These are phyloP conservation scores for Coemansia sp. DNA, from an alignment of 192 early-diverging fungal genomes.

Conservation along the genomic window DNA sequence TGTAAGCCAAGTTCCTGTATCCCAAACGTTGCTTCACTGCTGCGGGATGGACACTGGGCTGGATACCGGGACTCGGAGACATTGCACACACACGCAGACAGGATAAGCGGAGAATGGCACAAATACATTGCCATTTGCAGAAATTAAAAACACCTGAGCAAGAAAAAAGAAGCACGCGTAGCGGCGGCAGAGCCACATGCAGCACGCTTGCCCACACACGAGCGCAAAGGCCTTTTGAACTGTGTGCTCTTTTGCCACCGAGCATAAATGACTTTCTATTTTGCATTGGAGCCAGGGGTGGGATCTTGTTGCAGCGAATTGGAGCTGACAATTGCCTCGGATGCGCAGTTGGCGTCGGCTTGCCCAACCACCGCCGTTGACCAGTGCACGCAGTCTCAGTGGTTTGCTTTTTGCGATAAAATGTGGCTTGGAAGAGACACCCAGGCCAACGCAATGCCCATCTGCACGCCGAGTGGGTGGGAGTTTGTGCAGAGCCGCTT, in stretches of 20 bases:
- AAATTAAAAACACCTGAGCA: constrained; percentile 8
- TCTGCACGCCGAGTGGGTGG: not conserved
- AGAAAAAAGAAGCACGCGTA: not conserved
- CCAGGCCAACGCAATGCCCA: not conserved
- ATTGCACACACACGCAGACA: not conserved
- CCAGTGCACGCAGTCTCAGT: not conserved
- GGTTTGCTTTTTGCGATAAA: not conserved
- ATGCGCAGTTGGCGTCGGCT: not conserved
- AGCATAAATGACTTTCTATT: not conserved
- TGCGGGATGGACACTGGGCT: not conserved
- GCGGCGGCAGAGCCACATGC: not conserved
- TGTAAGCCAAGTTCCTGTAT: constrained; percentile 3
- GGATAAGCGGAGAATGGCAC: not conserved
- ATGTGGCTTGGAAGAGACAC: not conserved
- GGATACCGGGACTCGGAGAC: not conserved
- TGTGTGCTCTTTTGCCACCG: not conserved
- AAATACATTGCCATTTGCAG: not conserved
- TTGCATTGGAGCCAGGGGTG: not conserved
- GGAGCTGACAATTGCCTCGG: not conserved
- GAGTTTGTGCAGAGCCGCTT: not conserved
- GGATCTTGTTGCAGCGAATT: not conserved
- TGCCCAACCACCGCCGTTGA: not conserved
- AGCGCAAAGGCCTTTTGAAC: not conserved
- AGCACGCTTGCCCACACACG: not conserved
- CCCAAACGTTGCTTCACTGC: not conserved